Conservation (phyloP, 208 protist species). For the Acanthamoeba lugdunensis region DNA sequence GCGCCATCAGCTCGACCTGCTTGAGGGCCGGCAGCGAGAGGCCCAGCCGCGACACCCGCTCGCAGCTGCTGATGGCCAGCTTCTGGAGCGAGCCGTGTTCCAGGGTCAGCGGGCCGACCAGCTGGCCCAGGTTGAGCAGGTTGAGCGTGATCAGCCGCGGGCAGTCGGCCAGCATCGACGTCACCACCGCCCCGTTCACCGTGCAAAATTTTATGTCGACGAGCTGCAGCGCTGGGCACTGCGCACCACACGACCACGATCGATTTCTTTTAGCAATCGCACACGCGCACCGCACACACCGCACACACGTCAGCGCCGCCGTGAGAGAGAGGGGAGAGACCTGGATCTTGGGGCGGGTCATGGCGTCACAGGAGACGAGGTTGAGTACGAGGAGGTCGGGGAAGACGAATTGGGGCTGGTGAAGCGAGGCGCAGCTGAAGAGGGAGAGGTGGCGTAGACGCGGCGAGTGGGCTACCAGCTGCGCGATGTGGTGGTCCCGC, state of each 20-base stretch:
- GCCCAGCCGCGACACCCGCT: neutral
- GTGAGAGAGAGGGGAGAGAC: neutral
- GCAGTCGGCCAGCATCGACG: conserved; percentile 4
- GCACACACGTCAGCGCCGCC: no score
- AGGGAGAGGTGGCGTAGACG: neutral
- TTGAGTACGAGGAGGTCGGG: neutral
- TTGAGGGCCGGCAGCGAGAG: conserved; percentile 1
- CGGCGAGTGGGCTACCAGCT: neutral
- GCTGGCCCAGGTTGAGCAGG: conserved; percentile 3
- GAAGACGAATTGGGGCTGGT: neutral
- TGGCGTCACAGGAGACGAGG: neutral
- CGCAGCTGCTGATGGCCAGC: conserved; percentile 48
- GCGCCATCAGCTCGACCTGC: conserved; percentile 37
- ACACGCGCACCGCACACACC: no score
- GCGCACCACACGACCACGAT: no score
- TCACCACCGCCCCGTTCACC: neutral
- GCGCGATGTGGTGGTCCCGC: conserved; percentile 7
- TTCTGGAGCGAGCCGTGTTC: conserved; percentile 13
- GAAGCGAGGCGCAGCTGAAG: conserved; percentile 46
- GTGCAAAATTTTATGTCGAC: conserved; percentile 34
- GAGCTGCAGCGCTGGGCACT: conserved; percentile 48
- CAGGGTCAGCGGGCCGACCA: conserved; percentile 12
- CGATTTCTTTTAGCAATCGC: no score
- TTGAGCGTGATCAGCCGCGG: conserved; percentile 49
- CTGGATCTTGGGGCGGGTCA: neutral